Base-by-base conservation (phyloP, 1,139 yeast species). In the Kodamaea alishanica region DNA sequence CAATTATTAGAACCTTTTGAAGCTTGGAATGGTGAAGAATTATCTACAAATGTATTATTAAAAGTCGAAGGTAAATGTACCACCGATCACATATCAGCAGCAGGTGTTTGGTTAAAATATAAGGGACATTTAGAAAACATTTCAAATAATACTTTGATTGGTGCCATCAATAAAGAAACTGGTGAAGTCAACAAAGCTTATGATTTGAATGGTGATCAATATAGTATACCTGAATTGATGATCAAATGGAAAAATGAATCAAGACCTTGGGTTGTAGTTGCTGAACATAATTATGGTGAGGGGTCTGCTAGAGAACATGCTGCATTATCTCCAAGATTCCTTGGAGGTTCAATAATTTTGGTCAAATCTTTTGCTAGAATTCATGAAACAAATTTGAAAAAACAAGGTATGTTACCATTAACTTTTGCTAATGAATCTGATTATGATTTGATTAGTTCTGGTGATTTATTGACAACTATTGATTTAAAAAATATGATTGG, bases 301-400 rank as follows among this genome's bases (percentile, higher is more conserved):
- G 98, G 98, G 49, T 88, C 97, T 40, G 97, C 98, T 22, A 85
- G 98, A 75, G 98, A 92, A 63, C 98, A 92, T 58, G 98, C 98
- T 39, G 98, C 98, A 5, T 72, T 92, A 56, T 87, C 94, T 30
- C 98, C 98, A 46, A 77, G 95, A 63, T 92, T 85, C 71, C 73
- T 92, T 39, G 97, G 97, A 46, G 98, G 97, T 44, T 70, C 84
- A 40, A 78, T 89, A 49, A 84, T 92, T 48, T 71, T 92, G 47
- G 95, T 89, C 54, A 92, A 92, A 68, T 89, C 97, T 8, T 92
- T 92, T 70, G 98, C 98, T 31, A 84, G 98, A 73, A 92, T 92
- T 56, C 77, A 72, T 50, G 77, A 72, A 55, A 71, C 77, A 41
- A 71, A 71, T 67, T 70, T 71, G 65, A 71, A 71, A 64, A 71